Conservation (phyloP, 2,329 filamentous ascomycete genomes). For the Epichloe elymi region DNA sequence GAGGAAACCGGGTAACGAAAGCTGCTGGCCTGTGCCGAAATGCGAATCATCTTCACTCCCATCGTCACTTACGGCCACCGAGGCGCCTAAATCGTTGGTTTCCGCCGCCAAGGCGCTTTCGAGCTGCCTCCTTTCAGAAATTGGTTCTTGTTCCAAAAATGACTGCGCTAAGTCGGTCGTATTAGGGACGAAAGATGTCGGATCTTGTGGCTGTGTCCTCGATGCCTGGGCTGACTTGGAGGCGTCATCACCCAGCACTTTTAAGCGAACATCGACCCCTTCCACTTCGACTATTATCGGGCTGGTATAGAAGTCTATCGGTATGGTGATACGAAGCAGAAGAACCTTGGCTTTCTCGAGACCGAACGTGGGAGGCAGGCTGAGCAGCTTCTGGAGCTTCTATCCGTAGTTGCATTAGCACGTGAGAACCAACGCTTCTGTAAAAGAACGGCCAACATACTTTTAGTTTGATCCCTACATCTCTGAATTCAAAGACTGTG, state of each 20-base stretch:
- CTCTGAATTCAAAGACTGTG: conserved; percentile 71
- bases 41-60: conserved; percentile 46
- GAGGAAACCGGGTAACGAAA: conserved; percentile 58
- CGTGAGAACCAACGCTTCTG: conserved; percentile 8
- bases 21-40: conserved; percentile 55
- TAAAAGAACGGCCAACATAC: conserved; percentile 27
- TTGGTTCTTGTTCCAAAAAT: conserved; percentile 60
- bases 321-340: conserved; percentile 67
- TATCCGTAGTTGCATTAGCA: conserved; percentile 23
- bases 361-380: conserved; percentile 58
- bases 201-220: conserved; percentile 15
- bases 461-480: conserved; percentile 71
- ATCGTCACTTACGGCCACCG: conserved; percentile 46
- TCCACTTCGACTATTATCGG: conserved; percentile 73
- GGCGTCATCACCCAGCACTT: conserved; percentile 27
- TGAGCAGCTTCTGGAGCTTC: conserved; percentile 66
- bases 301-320: conserved; percentile 76
- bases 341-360: conserved; percentile 64
- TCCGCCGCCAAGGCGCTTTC: conserved; percentile 55
- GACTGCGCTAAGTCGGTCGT: conserved; percentile 63
- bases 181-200: conserved; percentile 42
- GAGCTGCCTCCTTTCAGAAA: conserved; percentile 50
- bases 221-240: conserved; percentile 29
- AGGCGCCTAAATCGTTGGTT: conserved; percentile 48
- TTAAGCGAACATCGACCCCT: conserved; percentile 60